Base-by-base conservation (phyloP, 768 basidiomycete genomes). In the Boletus sp. region DNA sequence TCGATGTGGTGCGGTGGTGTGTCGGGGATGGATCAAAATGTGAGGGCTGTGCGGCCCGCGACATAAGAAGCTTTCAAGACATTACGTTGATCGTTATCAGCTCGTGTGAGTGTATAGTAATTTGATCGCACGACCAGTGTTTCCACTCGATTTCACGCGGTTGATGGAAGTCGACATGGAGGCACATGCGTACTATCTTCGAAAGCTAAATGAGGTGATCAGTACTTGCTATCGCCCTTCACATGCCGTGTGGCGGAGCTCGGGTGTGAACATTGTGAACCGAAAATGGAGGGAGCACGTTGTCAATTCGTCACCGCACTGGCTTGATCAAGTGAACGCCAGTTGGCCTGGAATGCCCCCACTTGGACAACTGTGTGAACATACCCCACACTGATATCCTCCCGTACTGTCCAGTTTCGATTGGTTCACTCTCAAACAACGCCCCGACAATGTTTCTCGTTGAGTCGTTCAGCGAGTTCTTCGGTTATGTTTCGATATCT, bases 401-500 rank as follows among this genome's bases (percentile, higher is more conserved):
- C 24, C n/a, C 39, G 10, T 49, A 33, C 30, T 32, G 45, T 46
- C 30, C n/a, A 12, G 4, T 32, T 29, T 17, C 24, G 8, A 6
- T 20, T 20, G 45, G 3, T 3, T 56, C 24, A 17, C 28, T 44
- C 42, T 40, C 45, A 36, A 55, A 29, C 35, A n/a, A 46, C 14
- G n/a, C 20, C 45, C 18, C 3, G 7, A 35, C 51, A 56, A 64
- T 66, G 61, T 65, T 69, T 30, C 37, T 65, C 56, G 55, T 65
- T 33, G 30, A 53, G 29, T 60, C 64, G 4, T 56, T 84, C 63
- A 90, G 89, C 74, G 83, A 88, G 55, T 52, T 85, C 42, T 68
- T 90, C 41, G 92, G 91, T 10, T 86, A 86, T 61, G 65, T 76
- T 3, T 92, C 89, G 24, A 89, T 94, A 61, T 76, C 67, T 24